Evolutionary conservation across 495 filamentous ascomycete genomes (phyloP).

Genomic region (Penicillium mononematosum): DNA sequence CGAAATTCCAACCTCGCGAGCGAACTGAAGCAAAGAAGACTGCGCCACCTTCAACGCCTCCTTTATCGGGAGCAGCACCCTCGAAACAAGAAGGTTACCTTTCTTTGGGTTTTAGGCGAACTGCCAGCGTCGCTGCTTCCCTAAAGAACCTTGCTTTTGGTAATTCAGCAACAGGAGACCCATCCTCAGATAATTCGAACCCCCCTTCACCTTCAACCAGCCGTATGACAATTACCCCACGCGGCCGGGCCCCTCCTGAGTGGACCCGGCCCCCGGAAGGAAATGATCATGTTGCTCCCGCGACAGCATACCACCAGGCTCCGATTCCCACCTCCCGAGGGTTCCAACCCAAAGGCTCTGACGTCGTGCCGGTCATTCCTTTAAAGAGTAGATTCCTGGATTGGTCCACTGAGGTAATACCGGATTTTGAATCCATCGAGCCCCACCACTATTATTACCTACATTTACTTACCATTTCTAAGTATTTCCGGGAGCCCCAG

Average conservation of each 20-base stretch:
- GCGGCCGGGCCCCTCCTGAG: slow-evolving; percentile 63
- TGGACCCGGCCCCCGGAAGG: slow-evolving; percentile 77
- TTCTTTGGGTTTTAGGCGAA: slow-evolving; percentile 60
- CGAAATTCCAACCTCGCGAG: slow-evolving; percentile 47
- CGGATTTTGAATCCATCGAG: slow-evolving; percentile 18
- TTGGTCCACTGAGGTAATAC: slow-evolving; percentile 82
- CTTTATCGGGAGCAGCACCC: slow-evolving; percentile 36
- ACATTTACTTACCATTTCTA: slow-evolving; percentile 34
- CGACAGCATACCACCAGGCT: slow-evolving; percentile 71
- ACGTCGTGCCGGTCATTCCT: slow-evolving; percentile 61
- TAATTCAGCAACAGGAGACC: slow-evolving; percentile 32
- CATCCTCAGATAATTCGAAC: slow-evolving; percentile 22
- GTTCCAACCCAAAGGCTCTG: slow-evolving; percentile 60
- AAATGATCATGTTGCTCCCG: slow-evolving; percentile 64
- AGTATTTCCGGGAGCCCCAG: slow-evolving; percentile 97
- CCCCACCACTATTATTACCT: slow-evolving; percentile 9
- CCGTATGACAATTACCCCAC: slow-evolving; percentile 49
- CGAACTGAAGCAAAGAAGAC: slow-evolving; percentile 40
- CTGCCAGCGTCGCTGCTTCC: slow-evolving; percentile 70
- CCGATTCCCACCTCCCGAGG: slow-evolving; percentile 71
- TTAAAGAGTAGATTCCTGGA: slow-evolving; percentile 81
- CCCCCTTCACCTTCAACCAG: slow-evolving; percentile 37
- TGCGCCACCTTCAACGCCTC: slow-evolving; percentile 52
- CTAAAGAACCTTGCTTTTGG: slow-evolving; percentile 70
- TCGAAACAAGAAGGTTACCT: slow-evolving; percentile 65